These are phyloP conservation scores for Cryptococcus hybrid DNA, from an alignment of 1,284 basidiomycete genomes.

Conservation along the genomic window DNA sequence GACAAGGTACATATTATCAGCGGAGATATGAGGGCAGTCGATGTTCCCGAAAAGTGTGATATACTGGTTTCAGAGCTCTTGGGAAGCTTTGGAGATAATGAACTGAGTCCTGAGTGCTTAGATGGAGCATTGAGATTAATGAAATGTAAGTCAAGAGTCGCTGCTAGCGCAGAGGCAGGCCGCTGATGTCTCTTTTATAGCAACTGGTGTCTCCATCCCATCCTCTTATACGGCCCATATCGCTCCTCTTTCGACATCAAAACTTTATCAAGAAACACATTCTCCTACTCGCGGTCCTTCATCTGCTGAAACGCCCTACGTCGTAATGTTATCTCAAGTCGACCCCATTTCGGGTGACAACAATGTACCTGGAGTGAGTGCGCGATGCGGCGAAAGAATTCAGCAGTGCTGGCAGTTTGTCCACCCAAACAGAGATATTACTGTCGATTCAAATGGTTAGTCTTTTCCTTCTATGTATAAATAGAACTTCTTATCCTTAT, in stretches of 20 bases:
- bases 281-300: constrained; percentile 53
- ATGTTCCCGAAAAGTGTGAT: constrained; percentile 81
- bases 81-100: constrained; percentile 98
- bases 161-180: background rate
- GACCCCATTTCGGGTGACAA: constrained; percentile 75
- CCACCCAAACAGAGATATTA: constrained; percentile 78
- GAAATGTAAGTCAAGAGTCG: constrained; percentile 65
- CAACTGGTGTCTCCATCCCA: constrained; percentile 85
- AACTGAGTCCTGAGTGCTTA: constrained; percentile 94
- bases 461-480: background rate
- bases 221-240: constrained; percentile 93
- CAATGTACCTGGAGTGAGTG: constrained; percentile 53
- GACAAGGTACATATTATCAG: constrained; percentile 74
- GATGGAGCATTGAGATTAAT: constrained; percentile 92
- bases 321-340: constrained; percentile 94
- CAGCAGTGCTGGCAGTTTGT: constrained; percentile 99
- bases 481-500: too few species aligned
- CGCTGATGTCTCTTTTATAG: background rate
- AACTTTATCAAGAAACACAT: constrained; percentile 75
- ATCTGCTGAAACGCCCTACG: constrained; percentile 91
- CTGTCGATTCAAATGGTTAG: constrained; percentile 69
- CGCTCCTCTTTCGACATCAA: constrained; percentile 89
- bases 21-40: constrained; percentile 88
- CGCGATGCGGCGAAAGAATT: constrained; percentile 72
- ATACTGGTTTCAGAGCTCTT: constrained; percentile 94